phyloP scores from a whole-genome alignment of 371 early-diverging fungal genomes.

The Rhizopus delemar region DNA sequence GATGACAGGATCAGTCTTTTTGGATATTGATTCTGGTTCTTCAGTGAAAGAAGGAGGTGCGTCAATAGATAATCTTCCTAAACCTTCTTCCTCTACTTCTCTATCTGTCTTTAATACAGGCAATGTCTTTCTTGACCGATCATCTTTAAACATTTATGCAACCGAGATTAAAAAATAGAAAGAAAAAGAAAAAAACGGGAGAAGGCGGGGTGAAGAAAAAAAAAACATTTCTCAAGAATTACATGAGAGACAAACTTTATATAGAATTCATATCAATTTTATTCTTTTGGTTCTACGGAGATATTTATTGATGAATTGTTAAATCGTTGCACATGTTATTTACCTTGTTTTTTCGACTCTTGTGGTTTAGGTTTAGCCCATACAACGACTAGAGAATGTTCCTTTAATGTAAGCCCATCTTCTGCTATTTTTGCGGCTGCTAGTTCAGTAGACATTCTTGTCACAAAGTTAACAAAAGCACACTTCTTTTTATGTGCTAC shows the following conservation, averaged over 20 bases:
- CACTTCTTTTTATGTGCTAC: slow-evolving; percentile 76
- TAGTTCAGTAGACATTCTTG: slow-evolving; percentile 74
- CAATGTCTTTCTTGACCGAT: slow-evolving; percentile 8
- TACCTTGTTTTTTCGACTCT: background rate
- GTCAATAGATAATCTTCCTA: slow-evolving; percentile 19
- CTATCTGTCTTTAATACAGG: slow-evolving; percentile 33
- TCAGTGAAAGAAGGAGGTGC: slow-evolving; percentile 15
- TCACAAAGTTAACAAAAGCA: slow-evolving; percentile 88
- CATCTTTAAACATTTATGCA: background rate
- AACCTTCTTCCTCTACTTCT: slow-evolving; percentile 27
- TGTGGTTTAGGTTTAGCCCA: slow-evolving; percentile 68
- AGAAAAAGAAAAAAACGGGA: slow-evolving; percentile 3
- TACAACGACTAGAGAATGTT: slow-evolving; percentile 52
- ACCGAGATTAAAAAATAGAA: background rate
- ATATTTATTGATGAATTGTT: background rate
- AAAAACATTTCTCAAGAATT: background rate
- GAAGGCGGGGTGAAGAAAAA: slow-evolving; percentile 1
- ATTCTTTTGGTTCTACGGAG: background rate
- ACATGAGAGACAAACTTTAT: no score
- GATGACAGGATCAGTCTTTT: background rate
- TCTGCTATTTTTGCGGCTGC: slow-evolving; percentile 65
- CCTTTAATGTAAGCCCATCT: slow-evolving; percentile 53
- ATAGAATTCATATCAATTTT: background rate
- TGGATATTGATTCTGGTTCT: slow-evolving; percentile 8
- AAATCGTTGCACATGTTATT: no score